Percentiles rank a stretch among this genome's conserved stretches.
These are phyloP conservation scores for Podaxis sp. DNA, from an alignment of 768 basidiomycete genomes.

Conservation along the genomic window DNA sequence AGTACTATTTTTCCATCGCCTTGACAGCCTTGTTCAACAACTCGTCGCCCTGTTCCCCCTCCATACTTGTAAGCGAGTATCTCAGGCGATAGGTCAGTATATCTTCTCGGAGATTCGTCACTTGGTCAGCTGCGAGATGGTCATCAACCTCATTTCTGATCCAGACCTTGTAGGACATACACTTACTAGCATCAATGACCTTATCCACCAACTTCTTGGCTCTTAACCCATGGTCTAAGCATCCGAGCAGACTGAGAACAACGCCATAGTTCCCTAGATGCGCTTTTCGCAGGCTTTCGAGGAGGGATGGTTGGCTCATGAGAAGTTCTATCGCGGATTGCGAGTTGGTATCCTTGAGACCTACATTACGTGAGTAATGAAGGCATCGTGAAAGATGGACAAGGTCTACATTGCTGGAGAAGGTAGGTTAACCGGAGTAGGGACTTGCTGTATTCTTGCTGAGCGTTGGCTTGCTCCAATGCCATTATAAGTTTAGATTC, in stretches of 20 bases:
- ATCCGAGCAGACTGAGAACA: slow-evolving; percentile 90
- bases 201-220: slow-evolving; percentile 90
- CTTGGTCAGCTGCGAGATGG: slow-evolving; percentile 71
- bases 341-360: slow-evolving; percentile 60
- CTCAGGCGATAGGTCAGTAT: slow-evolving; percentile 80
- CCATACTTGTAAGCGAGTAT: slow-evolving; percentile 80
- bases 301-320: slow-evolving; percentile 70
- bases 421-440: slow-evolving; percentile 77
- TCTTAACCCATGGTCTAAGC: slow-evolving; percentile 79
- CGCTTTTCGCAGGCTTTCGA: slow-evolving; percentile 88
- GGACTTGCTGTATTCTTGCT: slow-evolving; percentile 77
- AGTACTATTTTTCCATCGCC: slow-evolving; percentile 89
- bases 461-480: slow-evolving; percentile 72
- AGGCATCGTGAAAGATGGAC: neutral
- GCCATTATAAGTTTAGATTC: slow-evolving; percentile 61
- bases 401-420: slow-evolving; percentile 66
- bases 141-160: neutral
- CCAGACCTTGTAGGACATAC: neutral
- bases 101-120: slow-evolving; percentile 88
- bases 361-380: slow-evolving; percentile 32
- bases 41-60: slow-evolving; percentile 57
- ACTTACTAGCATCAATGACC: slow-evolving; percentile 72
- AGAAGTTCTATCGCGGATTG: slow-evolving; percentile 85
- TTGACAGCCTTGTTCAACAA: slow-evolving; percentile 66
- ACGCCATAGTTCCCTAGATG: slow-evolving; percentile 91